These are phyloP conservation scores for Pythium scleroteichum DNA, from an alignment of 352 stramenopile genomes.

Conservation along the genomic window DNA sequence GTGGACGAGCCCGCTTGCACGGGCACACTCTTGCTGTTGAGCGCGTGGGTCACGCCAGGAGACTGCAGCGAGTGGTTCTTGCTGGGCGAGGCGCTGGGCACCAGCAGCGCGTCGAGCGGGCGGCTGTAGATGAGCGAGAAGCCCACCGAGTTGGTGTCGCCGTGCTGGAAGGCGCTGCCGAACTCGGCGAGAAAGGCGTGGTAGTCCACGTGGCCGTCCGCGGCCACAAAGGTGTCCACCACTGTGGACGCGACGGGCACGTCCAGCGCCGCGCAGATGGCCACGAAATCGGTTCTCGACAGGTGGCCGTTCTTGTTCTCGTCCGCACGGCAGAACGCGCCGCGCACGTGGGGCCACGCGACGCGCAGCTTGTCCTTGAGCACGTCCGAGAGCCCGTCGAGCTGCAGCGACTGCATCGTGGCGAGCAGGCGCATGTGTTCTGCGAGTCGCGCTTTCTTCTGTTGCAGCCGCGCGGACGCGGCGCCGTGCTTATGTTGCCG, in stretches of 20 bases:
- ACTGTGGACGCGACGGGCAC: conserved; percentile 33
- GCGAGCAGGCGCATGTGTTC: conserved; percentile 52
- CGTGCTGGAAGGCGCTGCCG: conserved; percentile 60
- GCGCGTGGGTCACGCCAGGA: conserved; percentile 39
- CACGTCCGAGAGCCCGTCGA: conserved; percentile 47
- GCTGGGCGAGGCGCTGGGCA: not conserved
- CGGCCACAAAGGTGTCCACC: conserved; percentile 49
- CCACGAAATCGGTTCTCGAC: conserved; percentile 40
- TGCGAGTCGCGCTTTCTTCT: conserved; percentile 62
- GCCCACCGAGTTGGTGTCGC: conserved; percentile 63
- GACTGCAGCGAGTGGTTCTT: conserved; percentile 56
- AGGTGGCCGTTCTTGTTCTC: conserved; percentile 37
- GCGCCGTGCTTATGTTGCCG: conserved; percentile 39
- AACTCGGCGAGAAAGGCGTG: conserved; percentile 66
- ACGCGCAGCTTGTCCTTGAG: conserved; percentile 49
- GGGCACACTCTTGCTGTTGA: conserved; percentile 25
- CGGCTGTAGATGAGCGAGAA: conserved; percentile 48
- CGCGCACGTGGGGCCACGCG: conserved; percentile 51
- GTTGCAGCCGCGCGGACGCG: conserved; percentile 35
- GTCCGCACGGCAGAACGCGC: conserved; percentile 54
- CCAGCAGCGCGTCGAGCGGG: conserved; percentile 25
- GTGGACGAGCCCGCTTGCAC: conserved; percentile 2
- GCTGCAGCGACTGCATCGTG: conserved; percentile 44
- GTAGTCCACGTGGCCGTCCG: conserved; percentile 48
- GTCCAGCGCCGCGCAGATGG: conserved; percentile 37